Conservation (phyloP, 106 monocot species). For the Platanthera zijinensis region DNA sequence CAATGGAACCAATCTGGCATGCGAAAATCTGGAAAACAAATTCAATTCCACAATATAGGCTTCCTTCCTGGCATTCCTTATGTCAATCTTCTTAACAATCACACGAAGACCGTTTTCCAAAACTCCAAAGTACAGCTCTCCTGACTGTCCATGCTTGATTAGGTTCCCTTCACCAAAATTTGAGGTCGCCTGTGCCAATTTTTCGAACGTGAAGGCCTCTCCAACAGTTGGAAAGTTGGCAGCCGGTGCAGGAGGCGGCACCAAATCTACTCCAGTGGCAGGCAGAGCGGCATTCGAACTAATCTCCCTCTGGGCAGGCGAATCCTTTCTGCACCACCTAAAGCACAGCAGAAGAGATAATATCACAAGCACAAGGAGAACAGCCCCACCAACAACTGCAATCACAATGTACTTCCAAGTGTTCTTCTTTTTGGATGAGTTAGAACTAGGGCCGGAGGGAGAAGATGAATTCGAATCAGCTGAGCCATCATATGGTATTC, state of each 20-base stretch:
- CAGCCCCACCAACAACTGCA: constrained; percentile 44
- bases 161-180: constrained; percentile 52
- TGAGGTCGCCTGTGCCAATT: constrained; percentile 50
- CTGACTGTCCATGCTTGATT: constrained; percentile 76
- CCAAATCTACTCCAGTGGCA: constrained; percentile 5
- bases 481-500: constrained; percentile 21
- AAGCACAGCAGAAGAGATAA: constrained; percentile 22
- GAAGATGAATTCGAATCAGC: constrained; percentile 10
- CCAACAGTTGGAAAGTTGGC: constrained; percentile 12
- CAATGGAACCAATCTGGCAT: constrained; percentile 66
- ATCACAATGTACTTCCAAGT: constrained; percentile 45
- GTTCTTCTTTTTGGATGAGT: constrained; percentile 13
- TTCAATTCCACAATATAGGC: constrained; percentile 51
- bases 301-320: background rate
- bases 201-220: constrained; percentile 49
- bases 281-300: background rate
- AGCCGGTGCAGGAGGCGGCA: constrained; percentile 9
- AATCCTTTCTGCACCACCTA: constrained; percentile 6
- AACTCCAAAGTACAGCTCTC: constrained; percentile 62
- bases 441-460: constrained; percentile 1
- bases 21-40: constrained; percentile 50
- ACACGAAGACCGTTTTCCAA: constrained; percentile 56
- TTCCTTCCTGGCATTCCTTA: constrained; percentile 18
- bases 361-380: constrained; percentile 16
- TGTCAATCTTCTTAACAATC: constrained; percentile 68